phyloP scores from a whole-genome alignment of 2,329 filamentous ascomycete species.

The Aspergillus sclerotialis region DNA sequence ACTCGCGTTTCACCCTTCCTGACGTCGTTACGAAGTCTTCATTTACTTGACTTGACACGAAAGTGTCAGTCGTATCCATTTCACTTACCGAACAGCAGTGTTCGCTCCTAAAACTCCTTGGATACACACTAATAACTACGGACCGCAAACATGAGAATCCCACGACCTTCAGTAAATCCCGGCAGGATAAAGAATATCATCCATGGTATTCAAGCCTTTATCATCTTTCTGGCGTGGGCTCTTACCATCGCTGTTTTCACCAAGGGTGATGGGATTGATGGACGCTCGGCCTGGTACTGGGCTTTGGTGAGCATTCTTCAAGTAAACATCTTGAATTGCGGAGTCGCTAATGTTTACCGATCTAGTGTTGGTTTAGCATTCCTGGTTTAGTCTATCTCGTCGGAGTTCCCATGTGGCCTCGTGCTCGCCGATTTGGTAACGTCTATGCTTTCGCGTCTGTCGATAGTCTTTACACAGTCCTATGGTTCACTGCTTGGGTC shows the following conservation, averaged over 20 bases:
- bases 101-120: neutral
- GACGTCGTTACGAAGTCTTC: slow-evolving; percentile 4
- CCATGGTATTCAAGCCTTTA: slow-evolving; percentile 47
- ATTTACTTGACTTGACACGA: neutral
- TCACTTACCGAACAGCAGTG: neutral
- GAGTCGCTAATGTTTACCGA: slow-evolving; percentile 3
- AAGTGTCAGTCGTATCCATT: neutral
- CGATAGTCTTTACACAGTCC: slow-evolving; percentile 47
- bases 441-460: slow-evolving; percentile 53
- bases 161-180: slow-evolving; percentile 34
- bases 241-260: slow-evolving; percentile 54
- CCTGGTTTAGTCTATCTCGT: slow-evolving; percentile 54
- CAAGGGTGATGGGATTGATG: slow-evolving; percentile 47
- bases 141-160: slow-evolving; percentile 20
- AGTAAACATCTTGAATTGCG: neutral
- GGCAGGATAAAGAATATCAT: slow-evolving; percentile 51
- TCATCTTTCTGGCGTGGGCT: slow-evolving; percentile 53
- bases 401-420: slow-evolving; percentile 55
- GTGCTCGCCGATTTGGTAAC: slow-evolving; percentile 52
- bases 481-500: slow-evolving; percentile 56
- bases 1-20: slow-evolving; percentile 8
- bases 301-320: slow-evolving; percentile 47
- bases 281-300: slow-evolving; percentile 51
- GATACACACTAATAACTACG: neutral
- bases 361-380: slow-evolving; percentile 53